phyloP scores from a whole-genome alignment of 306 rosid species.

The Styphnolobium japonicum region DNA sequence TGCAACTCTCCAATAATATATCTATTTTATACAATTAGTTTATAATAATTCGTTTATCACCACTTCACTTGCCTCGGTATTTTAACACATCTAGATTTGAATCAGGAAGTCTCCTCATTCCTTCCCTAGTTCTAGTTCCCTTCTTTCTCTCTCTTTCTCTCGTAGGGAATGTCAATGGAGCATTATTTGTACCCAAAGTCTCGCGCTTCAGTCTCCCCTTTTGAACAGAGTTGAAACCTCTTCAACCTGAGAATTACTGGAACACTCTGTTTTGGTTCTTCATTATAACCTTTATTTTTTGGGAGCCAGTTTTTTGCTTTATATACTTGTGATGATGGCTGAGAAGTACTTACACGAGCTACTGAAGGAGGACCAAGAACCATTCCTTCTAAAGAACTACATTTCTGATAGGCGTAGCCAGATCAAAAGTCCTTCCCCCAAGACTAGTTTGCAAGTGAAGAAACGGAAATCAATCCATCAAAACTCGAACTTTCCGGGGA shows the following conservation, averaged over 20 bases:
- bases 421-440: conserved; percentile 35
- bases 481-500: conserved; percentile 25
- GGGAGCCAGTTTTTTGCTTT: background rate
- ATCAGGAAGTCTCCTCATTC: conserved; percentile 54
- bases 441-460: conserved; percentile 30
- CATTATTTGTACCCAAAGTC: conserved; percentile 25
- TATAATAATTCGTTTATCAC: conserved; percentile 34
- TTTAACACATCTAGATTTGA: conserved; percentile 59
- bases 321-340: conserved; percentile 29
- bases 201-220: background rate
- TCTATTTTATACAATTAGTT: too few relatives aligned
- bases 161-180: background rate
- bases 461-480: conserved; percentile 40
- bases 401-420: conserved; percentile 55
- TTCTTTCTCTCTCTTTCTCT: background rate
- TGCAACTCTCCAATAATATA: too few relatives aligned
- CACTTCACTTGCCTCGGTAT: conserved; percentile 40
- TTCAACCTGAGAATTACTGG: conserved; percentile 1
- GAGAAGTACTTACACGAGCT: conserved; percentile 53
- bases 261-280: background rate
- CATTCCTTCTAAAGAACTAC: conserved; percentile 53
- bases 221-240: conserved; percentile 31
- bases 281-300: background rate
- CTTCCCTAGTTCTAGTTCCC: too few relatives aligned
- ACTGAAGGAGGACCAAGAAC: conserved; percentile 67